Evolutionary conservation across 495 filamentous ascomycete species (phyloP), one percentile per base, ranked within the genome.

Genomic region (Neurospora hispaniola): DNA sequence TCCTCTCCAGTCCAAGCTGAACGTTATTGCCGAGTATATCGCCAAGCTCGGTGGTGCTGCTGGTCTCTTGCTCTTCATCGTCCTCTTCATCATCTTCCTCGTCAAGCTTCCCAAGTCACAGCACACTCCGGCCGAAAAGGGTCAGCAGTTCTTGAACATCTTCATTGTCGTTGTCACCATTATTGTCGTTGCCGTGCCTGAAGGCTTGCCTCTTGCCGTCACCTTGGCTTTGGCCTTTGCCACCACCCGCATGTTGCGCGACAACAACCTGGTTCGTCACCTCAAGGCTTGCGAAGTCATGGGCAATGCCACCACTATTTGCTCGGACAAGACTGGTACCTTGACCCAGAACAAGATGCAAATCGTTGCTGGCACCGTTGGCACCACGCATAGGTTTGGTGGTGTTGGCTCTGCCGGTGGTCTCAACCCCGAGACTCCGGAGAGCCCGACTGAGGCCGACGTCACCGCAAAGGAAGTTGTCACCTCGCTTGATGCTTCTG

Each of bases 201-300:
- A 98, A 83, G 95, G 95, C 27, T 82, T 98, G 66, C 95, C 95
- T 18, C 85, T 98, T 44, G 95, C 95, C 69, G 95, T 98, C 14
- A 98, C 95, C 1, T 85, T 98, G 69, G 95, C 95, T 62, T 86
- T 98, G 31, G 95, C 95, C 46, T 98, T 97, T 81, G 95, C 95
- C 23, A 98, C 95, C 1, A 97, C 91, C 27, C 86, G 94, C 38
- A 98, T 98, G 95, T 84, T 97, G 66, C 96, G 92, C 80, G 95
- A 98, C 76, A 95, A 97, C 82, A 98, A 98, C 75, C 81, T 98
- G 69, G 95, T 98, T 70, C 92, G 95, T 39, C 88, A 95, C 71
- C 85, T 98, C 46, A 90, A 93, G 76, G 94, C 95, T 62, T 98
- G 95, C 80, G 95, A 98, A 80, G 96, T 95, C n/a, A 98, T 98